Evolutionary conservation across 495 filamentous ascomycete genomes (phyloP).

Genomic region (Tuber microsphaerosporum): DNA sequence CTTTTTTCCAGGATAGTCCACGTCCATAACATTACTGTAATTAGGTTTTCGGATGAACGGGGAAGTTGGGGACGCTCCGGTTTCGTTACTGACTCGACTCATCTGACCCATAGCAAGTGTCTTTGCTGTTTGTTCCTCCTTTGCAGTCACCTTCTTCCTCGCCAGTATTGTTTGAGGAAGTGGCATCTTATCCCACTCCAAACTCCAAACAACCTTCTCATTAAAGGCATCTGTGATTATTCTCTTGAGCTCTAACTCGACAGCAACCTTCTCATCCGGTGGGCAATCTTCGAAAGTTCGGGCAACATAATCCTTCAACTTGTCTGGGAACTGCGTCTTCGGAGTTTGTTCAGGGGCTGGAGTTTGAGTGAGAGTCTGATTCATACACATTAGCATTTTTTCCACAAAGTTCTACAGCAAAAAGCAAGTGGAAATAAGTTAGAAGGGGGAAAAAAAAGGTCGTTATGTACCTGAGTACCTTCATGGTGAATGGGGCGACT

Average conservation of each 20-base stretch:
- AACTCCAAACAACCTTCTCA: slow-evolving; percentile 55
- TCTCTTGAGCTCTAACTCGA: slow-evolving; percentile 75
- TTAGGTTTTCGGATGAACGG: slow-evolving; percentile 18
- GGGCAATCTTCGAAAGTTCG: slow-evolving; percentile 41
- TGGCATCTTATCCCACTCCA: slow-evolving; percentile 75
- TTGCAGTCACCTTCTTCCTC: slow-evolving; percentile 54
- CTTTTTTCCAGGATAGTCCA: slow-evolving; percentile 41
- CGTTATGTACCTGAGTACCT: neutral
- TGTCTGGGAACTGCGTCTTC: slow-evolving; percentile 41
- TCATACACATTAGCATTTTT: neutral
- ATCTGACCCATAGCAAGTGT: slow-evolving; percentile 43
- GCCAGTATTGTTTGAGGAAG: slow-evolving; percentile 83
- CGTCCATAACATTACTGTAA: slow-evolving; percentile 52
- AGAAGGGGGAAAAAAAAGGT: neutral
- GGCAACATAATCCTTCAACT: slow-evolving; percentile 42
- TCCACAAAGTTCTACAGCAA: neutral
- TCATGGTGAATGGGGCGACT: neutral
- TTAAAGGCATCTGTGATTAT: slow-evolving; percentile 77
- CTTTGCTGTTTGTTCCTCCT: slow-evolving; percentile 28
- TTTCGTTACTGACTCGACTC: slow-evolving; percentile 38
- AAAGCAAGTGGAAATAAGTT: neutral
- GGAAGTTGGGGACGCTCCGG: slow-evolving; percentile 20
- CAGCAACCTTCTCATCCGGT: slow-evolving; percentile 49
- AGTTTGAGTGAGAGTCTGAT: slow-evolving; percentile 23
- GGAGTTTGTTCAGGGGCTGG: slow-evolving; percentile 22